Conservation (phyloP, 768 basidiomycete species). For the Suillus occidentalis region DNA sequence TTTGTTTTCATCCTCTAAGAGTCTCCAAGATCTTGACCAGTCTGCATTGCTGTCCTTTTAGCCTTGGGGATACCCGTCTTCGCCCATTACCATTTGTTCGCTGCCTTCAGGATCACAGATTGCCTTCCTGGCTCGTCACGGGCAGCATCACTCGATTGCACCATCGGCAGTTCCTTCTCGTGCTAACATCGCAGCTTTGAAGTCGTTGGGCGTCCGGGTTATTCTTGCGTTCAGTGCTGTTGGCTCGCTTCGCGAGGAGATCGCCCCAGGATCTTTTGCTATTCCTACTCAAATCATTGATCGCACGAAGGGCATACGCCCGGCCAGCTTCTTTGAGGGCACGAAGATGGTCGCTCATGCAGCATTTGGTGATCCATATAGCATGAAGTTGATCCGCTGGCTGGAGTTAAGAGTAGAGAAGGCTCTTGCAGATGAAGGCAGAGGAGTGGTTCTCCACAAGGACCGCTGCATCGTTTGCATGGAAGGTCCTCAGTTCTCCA, state of each 20-base stretch:
- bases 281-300: conserved; percentile 95
- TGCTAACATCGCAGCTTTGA: conserved; percentile 95
- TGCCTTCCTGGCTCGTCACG: conserved; percentile 93
- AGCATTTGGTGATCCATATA: conserved; percentile 93
- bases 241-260: conserved; percentile 91
- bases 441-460: conserved; percentile 68
- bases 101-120: conserved; percentile 78
- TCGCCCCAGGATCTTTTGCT: conserved; percentile 84
- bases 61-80: conserved; percentile 94
- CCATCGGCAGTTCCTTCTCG: conserved; percentile 82
- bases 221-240: conserved; percentile 96
- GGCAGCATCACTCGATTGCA: conserved; percentile 70
- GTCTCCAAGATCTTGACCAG: neutral
- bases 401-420: conserved; percentile 61
- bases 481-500: conserved; percentile 98
- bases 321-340: conserved; percentile 83
- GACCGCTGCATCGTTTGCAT: conserved; percentile 91
- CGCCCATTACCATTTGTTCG: conserved; percentile 89
- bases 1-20: conserved; percentile 34
- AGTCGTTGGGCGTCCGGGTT: conserved; percentile 84
- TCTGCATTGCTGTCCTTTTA: conserved; percentile 28
- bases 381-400: conserved; percentile 60
- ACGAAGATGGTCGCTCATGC: conserved; percentile 86
- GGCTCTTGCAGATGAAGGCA: conserved; percentile 59
- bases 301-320: conserved; percentile 91